Percentiles rank a stretch among this genome's conserved stretches.
Evolutionary conservation across 129 eudicot genomes (phyloP).

Genomic region (Glebionis coronaria): DNA sequence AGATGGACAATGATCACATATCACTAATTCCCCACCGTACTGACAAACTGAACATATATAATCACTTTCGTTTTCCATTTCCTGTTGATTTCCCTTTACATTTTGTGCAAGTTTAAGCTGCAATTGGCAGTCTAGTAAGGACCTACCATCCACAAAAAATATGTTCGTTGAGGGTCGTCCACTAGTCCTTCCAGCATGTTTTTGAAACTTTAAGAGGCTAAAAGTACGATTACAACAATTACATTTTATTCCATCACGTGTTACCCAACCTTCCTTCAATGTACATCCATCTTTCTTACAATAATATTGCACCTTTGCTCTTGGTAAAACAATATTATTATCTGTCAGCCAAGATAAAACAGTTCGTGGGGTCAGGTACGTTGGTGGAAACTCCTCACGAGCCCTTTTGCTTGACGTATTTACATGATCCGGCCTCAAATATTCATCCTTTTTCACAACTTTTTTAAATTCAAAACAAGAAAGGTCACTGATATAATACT

Average conservation of each 20-base stretch:
- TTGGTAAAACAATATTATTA: slow-evolving; percentile 47
- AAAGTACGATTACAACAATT: slow-evolving; percentile 61
- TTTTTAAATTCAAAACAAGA: slow-evolving; percentile 8
- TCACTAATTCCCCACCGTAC: slow-evolving; percentile 65
- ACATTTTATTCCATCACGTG: slow-evolving; percentile 83
- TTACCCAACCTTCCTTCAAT: slow-evolving; percentile 57
- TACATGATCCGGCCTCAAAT: slow-evolving; percentile 31
- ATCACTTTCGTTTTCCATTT: slow-evolving; percentile 55
- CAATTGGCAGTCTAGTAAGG: slow-evolving; percentile 62
- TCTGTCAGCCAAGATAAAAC: slow-evolving; percentile 78
- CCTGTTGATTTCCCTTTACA: slow-evolving; percentile 24
- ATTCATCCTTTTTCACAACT: slow-evolving; percentile 9
- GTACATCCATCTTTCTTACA: slow-evolving; percentile 26
- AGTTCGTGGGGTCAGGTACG: slow-evolving; percentile 58
- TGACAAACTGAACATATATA: slow-evolving; percentile 77
- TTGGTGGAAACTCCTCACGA: slow-evolving; percentile 32
- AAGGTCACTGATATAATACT: slow-evolving; percentile 19
- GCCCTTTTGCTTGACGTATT: slow-evolving; percentile 58
- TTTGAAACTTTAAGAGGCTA: slow-evolving; percentile 55
- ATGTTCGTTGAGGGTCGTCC: slow-evolving; percentile 55
- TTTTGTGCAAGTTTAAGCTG: slow-evolving; percentile 23
- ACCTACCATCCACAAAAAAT: slow-evolving; percentile 75
- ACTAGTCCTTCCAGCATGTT: slow-evolving; percentile 57
- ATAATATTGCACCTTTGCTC: slow-evolving; percentile 62
- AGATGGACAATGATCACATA: slow-evolving; percentile 88